Evolutionary conservation across 345 rosid genomes (phyloP).

Genomic region (Salix exigua): DNA sequence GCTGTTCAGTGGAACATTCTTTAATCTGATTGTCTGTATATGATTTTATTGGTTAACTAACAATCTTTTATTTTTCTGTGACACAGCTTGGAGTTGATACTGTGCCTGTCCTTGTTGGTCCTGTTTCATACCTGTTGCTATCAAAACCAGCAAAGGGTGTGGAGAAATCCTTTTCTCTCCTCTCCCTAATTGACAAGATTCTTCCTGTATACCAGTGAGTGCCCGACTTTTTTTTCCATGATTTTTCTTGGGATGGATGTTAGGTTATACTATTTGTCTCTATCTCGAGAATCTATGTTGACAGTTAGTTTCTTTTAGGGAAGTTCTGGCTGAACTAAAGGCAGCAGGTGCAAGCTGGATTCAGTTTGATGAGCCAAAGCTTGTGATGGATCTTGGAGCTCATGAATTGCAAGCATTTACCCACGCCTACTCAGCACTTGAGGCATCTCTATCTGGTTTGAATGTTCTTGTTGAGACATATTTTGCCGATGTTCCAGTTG

Average conservation of each 20-base stretch:
- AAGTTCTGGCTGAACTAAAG: slow-evolving; percentile 78
- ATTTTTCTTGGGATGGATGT: background rate
- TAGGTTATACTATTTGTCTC: background rate
- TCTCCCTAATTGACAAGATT: slow-evolving; percentile 77
- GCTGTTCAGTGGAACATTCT: background rate
- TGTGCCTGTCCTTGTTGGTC: slow-evolving; percentile 84
- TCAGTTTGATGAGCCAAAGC: slow-evolving; percentile 91
- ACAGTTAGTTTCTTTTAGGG: slow-evolving; percentile 42
- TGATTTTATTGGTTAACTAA: background rate
- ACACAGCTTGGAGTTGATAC: slow-evolving; percentile 89
- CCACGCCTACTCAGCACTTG: slow-evolving; percentile 72
- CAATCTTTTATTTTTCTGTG: slow-evolving; percentile 1
- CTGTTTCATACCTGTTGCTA: slow-evolving; percentile 88
- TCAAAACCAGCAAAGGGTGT: slow-evolving; percentile 95
- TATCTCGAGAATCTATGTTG: background rate
- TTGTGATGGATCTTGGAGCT: slow-evolving; percentile 82
- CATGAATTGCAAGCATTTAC: slow-evolving; percentile 73
- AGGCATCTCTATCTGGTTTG: slow-evolving; percentile 73
- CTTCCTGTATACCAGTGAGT: slow-evolving; percentile 88
- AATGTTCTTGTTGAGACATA: slow-evolving; percentile 85
- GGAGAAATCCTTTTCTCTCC: slow-evolving; percentile 71
- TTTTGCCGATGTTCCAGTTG: slow-evolving; percentile 85
- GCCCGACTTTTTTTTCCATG: background rate
- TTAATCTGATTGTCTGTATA: background rate
- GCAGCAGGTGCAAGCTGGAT: slow-evolving; percentile 95